Base-by-base conservation (phyloP, 768 basidiomycete genomes). In the Cystofilobasidium capitatum region DNA sequence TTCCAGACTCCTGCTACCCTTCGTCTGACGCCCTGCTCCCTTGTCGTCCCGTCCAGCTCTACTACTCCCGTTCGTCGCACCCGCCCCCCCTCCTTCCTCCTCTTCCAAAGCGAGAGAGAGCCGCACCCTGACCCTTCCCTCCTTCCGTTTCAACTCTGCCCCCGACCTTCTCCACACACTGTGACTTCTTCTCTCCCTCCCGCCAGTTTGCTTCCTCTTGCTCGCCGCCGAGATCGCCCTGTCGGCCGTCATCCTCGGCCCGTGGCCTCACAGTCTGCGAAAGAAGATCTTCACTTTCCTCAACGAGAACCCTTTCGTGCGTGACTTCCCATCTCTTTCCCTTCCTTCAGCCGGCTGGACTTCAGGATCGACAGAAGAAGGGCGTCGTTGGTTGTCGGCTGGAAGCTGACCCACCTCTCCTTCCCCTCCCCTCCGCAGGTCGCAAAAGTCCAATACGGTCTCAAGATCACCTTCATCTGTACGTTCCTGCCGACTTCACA, bases 391-490 rank as follows among this genome's bases (percentile, higher is more conserved):
- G n/a, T n/a, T n/a, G n/a, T n/a, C n/a, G n/a, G n/a, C n/a, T n/a
- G n/a, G 16, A 39, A 16, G n/a, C n/a, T 39, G 36, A 39, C 31
- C 29, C 22, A 5, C 31, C 10, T 47, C 17, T 51, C 13, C 26
- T 20, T 47, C 22, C 20, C 24, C 10, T 8, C 26, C 22, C 57
- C 1, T 47, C 24, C 55, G 22, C 66, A 69, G 67, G 62, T 74
- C 49, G 73, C 65, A 9, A 70, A 71, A 58, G 22, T 70, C 13
- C 71, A 71, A 37, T 74, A 71, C 42, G 70, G 65, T 20, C 71
- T 74, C 62, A 74, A 74, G 71, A 72, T 74, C 37, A 69, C 67
- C 22, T 74, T 61, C 40, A 51, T 60, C 37, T 39, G 29, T 10
- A 17, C 58, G n/a, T n/a, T n/a, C 24, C 31, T 62, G n/a, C 42